Evolutionary conservation across 2,329 filamentous ascomycete species (phyloP).

Genomic region (Eutypella sp.): DNA sequence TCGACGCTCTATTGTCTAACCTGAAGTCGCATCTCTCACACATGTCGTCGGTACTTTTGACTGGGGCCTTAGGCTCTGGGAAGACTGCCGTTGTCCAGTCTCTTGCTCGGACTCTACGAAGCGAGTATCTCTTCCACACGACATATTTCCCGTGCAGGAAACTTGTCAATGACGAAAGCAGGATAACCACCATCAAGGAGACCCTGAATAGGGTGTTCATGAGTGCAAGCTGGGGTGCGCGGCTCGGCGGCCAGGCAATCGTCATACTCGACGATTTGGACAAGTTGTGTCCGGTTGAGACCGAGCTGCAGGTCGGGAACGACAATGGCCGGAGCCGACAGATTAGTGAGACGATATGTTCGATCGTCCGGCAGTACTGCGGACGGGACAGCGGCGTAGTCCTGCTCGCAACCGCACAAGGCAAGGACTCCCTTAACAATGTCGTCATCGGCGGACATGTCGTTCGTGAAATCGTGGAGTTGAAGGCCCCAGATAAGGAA

Average conservation of each 20-base stretch:
- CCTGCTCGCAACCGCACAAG: slow-evolving; percentile 82
- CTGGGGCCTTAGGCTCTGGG: slow-evolving; percentile 82
- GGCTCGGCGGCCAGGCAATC: slow-evolving; percentile 75
- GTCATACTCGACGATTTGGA: slow-evolving; percentile 92
- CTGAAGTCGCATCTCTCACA: slow-evolving; percentile 74
- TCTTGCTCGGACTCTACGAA: slow-evolving; percentile 67
- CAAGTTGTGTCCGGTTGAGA: slow-evolving; percentile 87
- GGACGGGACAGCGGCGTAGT: slow-evolving; percentile 75
- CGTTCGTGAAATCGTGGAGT: slow-evolving; percentile 80
- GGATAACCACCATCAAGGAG: slow-evolving; percentile 87
- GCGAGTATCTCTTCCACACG: slow-evolving; percentile 71
- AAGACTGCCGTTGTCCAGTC: slow-evolving; percentile 79
- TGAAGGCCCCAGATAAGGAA: slow-evolving; percentile 92
- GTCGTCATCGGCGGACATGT: slow-evolving; percentile 88
- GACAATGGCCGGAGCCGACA: slow-evolving; percentile 92
- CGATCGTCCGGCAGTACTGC: slow-evolving; percentile 80
- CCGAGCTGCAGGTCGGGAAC: slow-evolving; percentile 86
- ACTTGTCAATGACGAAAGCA: slow-evolving; percentile 83
- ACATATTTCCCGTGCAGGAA: slow-evolving; percentile 84
- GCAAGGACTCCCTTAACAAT: slow-evolving; percentile 88
- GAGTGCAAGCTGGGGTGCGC: slow-evolving; percentile 83
- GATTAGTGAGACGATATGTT: slow-evolving; percentile 82
- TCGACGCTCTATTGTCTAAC: slow-evolving; percentile 70
- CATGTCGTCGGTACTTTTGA: slow-evolving; percentile 83
- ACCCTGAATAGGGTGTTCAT: slow-evolving; percentile 80